Percentiles rank a stretch among this genome's conserved stretches.
These are phyloP conservation scores for Trichoderma atroviride DNA, from an alignment of 2,329 filamentous ascomycete species.

Conservation along the genomic window DNA sequence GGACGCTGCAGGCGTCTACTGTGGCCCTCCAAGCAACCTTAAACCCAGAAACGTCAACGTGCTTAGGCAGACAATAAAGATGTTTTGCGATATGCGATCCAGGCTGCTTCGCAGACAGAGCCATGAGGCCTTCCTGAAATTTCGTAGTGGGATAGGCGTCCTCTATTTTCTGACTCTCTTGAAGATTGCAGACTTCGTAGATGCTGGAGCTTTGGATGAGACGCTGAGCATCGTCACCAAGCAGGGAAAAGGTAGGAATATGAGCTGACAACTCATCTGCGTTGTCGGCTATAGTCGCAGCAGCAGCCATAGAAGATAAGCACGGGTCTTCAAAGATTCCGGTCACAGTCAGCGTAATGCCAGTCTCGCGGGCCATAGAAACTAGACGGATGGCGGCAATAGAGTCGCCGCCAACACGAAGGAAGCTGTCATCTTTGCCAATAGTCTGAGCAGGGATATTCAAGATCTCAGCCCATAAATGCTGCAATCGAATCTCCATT, in stretches of 20 bases:
- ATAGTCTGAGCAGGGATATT: conserved; percentile 18
- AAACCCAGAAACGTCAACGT: conserved; percentile 32
- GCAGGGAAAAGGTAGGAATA: neutral
- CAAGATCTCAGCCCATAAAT: conserved; percentile 23
- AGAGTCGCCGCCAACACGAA: conserved; percentile 27
- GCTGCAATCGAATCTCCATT: conserved; percentile 23
- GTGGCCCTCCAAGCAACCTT: conserved; percentile 28
- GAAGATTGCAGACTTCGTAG: neutral
- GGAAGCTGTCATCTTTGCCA: conserved; percentile 26
- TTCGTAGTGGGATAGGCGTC: conserved; percentile 31
- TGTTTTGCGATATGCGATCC: conserved; percentile 41
- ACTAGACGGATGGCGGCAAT: conserved; percentile 26
- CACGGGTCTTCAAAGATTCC: conserved; percentile 15
- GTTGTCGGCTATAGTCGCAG: neutral
- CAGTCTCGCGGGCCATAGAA: conserved; percentile 11
- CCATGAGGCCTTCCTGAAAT: conserved; percentile 33
- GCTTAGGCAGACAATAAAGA: conserved; percentile 29
- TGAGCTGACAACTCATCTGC: neutral
- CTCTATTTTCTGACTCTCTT: conserved; percentile 13
- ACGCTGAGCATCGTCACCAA: neutral
- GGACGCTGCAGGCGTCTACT: conserved; percentile 25
- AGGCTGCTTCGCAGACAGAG: conserved; percentile 36
- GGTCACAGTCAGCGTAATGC: conserved; percentile 9
- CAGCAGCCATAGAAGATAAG: conserved; percentile 2
- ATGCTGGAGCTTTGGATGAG: neutral